These are phyloP conservation scores for Eimeria tenella DNA, from an alignment of 169 alveolate genomes.

Conservation along the genomic window DNA sequence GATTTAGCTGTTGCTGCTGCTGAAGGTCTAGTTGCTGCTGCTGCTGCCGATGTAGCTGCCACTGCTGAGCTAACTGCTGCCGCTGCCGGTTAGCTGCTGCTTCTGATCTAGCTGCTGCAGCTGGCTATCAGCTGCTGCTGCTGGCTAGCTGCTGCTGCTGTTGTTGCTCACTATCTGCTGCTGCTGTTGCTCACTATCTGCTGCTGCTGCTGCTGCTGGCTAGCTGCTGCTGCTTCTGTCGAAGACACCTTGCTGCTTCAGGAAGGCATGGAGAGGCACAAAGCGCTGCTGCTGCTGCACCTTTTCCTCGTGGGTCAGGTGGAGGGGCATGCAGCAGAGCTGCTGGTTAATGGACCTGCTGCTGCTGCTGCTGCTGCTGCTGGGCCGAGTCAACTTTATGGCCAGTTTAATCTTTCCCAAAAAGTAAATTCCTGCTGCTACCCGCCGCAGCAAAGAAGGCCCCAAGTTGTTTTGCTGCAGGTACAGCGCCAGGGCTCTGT, in stretches of 20 bases:
- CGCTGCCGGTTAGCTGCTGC: no score
- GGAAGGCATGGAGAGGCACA: neutral
- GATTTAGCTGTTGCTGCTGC: no score
- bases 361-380: no score
- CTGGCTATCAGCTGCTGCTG: no score
- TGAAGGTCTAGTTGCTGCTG: no score
- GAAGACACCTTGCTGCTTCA: neutral
- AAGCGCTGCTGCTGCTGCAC: constrained; percentile 24
- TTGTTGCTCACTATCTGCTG: no score
- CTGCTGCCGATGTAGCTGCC: no score
- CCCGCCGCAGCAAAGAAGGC: neutral
- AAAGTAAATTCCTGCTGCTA: neutral
- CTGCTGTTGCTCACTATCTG: no score
- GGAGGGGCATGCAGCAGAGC: constrained; percentile 34
- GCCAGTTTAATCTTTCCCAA: neutral
- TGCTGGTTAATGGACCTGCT: neutral
- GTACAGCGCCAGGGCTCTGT: neutral
- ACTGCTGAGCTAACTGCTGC: no score
- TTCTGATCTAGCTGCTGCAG: no score
- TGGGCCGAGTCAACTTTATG: neutral
- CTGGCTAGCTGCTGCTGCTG: no score
- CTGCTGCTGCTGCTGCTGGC: no score
- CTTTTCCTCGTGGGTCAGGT: constrained; percentile 11
- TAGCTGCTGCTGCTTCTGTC: neutral
- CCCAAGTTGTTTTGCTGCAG: neutral